Conservation (phyloP, 176 grass and related monocot genomes). For the Poa pratensis region DNA sequence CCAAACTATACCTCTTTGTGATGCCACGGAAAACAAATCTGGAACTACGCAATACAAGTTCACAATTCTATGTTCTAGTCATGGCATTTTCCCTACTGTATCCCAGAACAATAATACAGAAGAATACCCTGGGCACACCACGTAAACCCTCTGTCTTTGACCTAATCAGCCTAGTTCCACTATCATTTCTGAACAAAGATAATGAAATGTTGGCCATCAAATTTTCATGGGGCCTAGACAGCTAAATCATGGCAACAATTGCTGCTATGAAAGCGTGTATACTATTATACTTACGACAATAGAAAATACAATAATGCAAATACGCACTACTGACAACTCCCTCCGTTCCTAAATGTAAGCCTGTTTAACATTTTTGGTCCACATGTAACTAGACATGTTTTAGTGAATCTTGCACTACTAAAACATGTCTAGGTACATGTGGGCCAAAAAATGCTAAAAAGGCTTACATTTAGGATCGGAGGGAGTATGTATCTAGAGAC, state of each 20-base stretch:
- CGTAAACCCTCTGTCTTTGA: neutral
- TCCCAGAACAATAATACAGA: neutral
- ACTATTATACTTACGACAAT: conserved; percentile 20
- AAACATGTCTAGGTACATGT: no score
- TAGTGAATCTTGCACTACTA: no score
- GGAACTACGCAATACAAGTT: conserved; percentile 6
- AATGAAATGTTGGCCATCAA: neutral
- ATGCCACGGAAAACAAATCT: neutral
- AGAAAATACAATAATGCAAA: conserved; percentile 15
- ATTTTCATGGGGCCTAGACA: conserved; percentile 18
- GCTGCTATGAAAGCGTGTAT: neutral
- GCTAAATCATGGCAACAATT: conserved; percentile 4
- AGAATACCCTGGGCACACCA: neutral
- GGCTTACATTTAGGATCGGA: no score
- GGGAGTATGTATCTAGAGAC: conserved; percentile 41
- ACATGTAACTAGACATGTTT: no score
- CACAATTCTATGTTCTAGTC: neutral
- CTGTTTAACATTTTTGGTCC: no score
- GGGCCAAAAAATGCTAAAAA: no score
- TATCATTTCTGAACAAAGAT: conserved; percentile 15
- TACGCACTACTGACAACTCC: conserved; percentile 19
- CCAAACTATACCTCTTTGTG: neutral
- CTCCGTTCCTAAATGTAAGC: no score
- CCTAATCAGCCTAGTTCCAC: conserved; percentile 19
- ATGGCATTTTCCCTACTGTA: conserved; percentile 1